Evolutionary conservation across 106 monocot species (phyloP).

Genomic region (Dendrobium huoshanense): DNA sequence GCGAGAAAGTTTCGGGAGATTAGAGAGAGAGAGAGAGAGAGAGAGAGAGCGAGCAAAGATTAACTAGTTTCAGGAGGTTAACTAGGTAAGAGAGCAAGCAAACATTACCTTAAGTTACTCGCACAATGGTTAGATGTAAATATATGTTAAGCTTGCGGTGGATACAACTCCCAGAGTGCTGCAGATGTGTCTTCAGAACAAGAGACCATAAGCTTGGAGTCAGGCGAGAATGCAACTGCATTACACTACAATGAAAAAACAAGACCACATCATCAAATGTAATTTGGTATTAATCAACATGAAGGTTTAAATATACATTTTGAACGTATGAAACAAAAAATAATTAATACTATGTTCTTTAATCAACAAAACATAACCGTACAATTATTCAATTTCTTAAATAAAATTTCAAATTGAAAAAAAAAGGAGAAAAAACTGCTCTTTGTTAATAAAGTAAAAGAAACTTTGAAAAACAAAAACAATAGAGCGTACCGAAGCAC

Average conservation of each 20-base stretch:
- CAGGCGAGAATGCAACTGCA: constrained; percentile 62
- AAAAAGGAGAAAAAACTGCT: not conserved
- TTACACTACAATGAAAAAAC: constrained; percentile 52
- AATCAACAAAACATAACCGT: not conserved
- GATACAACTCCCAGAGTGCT: constrained; percentile 93
- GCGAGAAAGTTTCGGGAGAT: too few species aligned
- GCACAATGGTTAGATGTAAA: not conserved
- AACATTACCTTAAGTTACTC: not conserved
- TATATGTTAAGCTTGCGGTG: constrained; percentile 16
- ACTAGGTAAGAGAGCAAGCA: not conserved
- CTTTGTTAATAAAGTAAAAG: not conserved
- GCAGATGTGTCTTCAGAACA: constrained; percentile 81
- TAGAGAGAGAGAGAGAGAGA: not conserved
- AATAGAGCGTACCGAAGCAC: constrained; percentile 53
- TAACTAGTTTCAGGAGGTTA: too few species aligned
- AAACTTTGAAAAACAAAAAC: not conserved
- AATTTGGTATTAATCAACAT: not conserved
- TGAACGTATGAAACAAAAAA: not conserved
- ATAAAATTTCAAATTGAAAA: not conserved
- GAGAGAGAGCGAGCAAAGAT: not conserved
- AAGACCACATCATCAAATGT: not conserved
- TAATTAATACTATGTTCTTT: not conserved
- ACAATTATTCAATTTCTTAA: not conserved
- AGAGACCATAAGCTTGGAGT: constrained; percentile 77
- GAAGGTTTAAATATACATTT: not conserved